Evolutionary conservation across 306 rosid genomes (phyloP), one percentile per base, ranked within the genome.

Genomic region (Rosa persica): DNA sequence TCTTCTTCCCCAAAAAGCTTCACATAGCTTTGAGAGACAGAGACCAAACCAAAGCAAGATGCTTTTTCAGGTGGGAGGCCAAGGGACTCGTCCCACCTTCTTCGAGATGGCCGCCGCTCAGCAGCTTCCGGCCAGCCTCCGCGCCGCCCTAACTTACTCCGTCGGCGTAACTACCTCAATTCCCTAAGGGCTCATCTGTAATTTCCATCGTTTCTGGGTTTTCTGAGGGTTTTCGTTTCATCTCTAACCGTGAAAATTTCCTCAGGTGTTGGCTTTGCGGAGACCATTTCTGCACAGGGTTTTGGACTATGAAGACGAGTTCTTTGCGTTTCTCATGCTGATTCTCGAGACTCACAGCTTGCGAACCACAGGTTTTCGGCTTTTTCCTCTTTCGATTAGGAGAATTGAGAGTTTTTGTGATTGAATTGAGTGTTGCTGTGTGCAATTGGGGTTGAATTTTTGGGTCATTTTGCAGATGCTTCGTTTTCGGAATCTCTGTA

Each of bases 21-120:
- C 8, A 15, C 10, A 52, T 47, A 25, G 2, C 13, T 55, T 20
- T 8, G 13, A n/a, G 2, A 1, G 23, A 55, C 62, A 64, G 70
- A 52, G 70, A 48, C 10, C 38, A 60, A 51, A n/a, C 3, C 36
- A 70, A 60, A 4, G 20, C 17, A 70, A 67, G 70, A 95, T 95
- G 99, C 82, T 95, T 93, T 93, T 95, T 57, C 99, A 95, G 88
- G 99, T 93, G 19, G 99, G 98, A 5, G 97, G 98, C 1, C 98
- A 93, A 83, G 99, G 99, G 46, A 91, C 87, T 58, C 98, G 98
- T 9, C 98, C 98, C 78, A 95, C 98, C 62, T 95, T 95, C 96
- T 95, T 95, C 84, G 98, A 95, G 91, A 95, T 95, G 98, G 96
- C 97, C 67, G 98, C 98, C 43, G 97, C 98, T 20, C 96, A 95